Conservation (phyloP, 2,329 filamentous ascomycete genomes). For the Gaeumannomyces sp. region DNA sequence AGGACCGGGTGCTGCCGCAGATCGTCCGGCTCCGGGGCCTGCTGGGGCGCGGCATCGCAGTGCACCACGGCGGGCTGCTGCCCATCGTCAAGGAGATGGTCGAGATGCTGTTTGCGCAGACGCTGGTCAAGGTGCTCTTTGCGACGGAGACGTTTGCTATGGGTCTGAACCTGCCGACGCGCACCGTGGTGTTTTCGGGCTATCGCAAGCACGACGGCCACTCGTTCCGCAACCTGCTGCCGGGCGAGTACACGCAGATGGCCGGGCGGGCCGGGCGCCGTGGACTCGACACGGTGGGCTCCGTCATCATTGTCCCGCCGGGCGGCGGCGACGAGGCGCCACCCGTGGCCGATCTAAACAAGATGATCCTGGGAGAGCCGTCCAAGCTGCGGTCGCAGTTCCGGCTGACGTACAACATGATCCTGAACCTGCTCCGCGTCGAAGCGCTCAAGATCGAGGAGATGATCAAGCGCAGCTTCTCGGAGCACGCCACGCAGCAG, state of each 20-base stretch:
- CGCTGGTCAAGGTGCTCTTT: slow-evolving; percentile 92
- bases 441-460: slow-evolving; percentile 98
- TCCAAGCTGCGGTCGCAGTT: slow-evolving; percentile 96
- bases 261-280: slow-evolving; percentile 88
- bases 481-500: slow-evolving; percentile 94
- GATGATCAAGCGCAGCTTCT: slow-evolving; percentile 99
- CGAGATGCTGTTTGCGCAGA: slow-evolving; percentile 92
- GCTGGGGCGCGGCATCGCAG: slow-evolving; percentile 81
- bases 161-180: slow-evolving; percentile 90
- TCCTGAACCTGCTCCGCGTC: slow-evolving; percentile 87
- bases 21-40: slow-evolving; percentile 83
- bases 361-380: slow-evolving; percentile 94
- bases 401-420: slow-evolving; percentile 98
- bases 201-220: slow-evolving; percentile 95
- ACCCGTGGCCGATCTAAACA: slow-evolving; percentile 71
- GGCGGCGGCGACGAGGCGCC: slow-evolving; percentile 80
- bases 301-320: slow-evolving; percentile 86
- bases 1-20: slow-evolving; percentile 86
- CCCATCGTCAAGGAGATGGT: slow-evolving; percentile 98
- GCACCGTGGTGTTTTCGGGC: slow-evolving; percentile 95
- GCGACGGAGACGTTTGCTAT: slow-evolving; percentile 98
- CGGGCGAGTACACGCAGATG: slow-evolving; percentile 98
- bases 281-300: slow-evolving; percentile 87
- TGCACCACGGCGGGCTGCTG: slow-evolving; percentile 89
- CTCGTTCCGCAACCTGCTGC: slow-evolving; percentile 81